phyloP scores from a whole-genome alignment of 176 grass and related monocot species.

The Zoysia pacifica region DNA sequence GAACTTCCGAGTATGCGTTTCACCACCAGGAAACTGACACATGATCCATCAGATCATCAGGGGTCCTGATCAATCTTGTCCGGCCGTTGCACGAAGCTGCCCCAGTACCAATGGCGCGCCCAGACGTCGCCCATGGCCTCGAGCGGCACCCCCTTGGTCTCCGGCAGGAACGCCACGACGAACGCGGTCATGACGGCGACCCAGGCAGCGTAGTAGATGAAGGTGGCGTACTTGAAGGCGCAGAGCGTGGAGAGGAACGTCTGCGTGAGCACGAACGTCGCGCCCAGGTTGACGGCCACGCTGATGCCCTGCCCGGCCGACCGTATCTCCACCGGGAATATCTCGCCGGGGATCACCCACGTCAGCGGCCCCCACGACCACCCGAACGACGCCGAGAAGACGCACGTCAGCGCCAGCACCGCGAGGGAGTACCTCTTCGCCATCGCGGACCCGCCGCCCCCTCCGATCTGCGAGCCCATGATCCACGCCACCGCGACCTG shows the following conservation, averaged over 20 bases:
- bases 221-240: constrained; percentile 61
- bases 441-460: constrained; percentile 41
- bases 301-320: constrained; percentile 44
- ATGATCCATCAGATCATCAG: neutral
- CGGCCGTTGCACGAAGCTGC: constrained; percentile 39
- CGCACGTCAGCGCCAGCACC: constrained; percentile 68
- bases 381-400: constrained; percentile 67
- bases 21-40: neutral
- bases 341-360: constrained; percentile 66
- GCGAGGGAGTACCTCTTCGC: constrained; percentile 50
- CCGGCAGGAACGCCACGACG: constrained; percentile 57
- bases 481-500: constrained; percentile 66
- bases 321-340: constrained; percentile 65
- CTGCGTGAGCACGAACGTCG: constrained; percentile 75
- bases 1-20: neutral
- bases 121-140: constrained; percentile 60
- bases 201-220: constrained; percentile 64
- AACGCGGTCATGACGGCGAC: constrained; percentile 59
- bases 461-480: constrained; percentile 48
- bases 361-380: constrained; percentile 79
- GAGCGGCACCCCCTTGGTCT: constrained; percentile 64
- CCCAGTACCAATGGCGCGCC: constrained; percentile 64
- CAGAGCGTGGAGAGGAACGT: constrained; percentile 67
- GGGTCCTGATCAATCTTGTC: constrained; percentile 5
- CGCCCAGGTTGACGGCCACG: constrained; percentile 67